Evolutionary conservation across 441 rosid species (phyloP), one percentile per base, ranked within the genome.

Genomic region (Codiaeum variegatum): DNA sequence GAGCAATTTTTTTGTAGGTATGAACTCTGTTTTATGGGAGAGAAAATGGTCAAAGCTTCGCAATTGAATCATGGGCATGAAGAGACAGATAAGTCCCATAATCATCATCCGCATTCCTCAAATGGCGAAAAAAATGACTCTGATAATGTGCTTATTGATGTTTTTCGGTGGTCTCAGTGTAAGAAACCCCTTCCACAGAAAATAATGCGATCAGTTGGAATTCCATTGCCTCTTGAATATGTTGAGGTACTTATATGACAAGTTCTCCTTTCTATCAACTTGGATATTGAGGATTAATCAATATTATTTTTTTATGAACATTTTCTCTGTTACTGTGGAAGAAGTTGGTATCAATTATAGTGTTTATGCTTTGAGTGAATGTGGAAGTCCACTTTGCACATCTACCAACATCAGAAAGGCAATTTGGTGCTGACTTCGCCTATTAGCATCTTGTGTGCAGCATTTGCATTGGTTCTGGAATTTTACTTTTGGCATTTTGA

Each of bases 151-250:
- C 72, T 90, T 75, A 75, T 90, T 5, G 98, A 93, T 73, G 90
- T 87, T 54, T 95, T 93, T 79, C 93, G 97, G 59, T 95, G 98
- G 97, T 91, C 99, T 47, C 87, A 85, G 19, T 95, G 98, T 69
- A 91, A 88, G 93, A 93, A 83, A 77, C 96, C 98, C 40, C 92
- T 95, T 60, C 94, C 95, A 5, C 94, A 95, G 82, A 90, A 87
- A 75, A 79, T 88, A 49, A 89, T 96, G 93, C 93, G 88, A 29
- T 87, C 97, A 4, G 81, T 93, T 2, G 99, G 99, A 73, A 85
- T 95, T 62, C 99, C 99, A 28, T 81, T 93, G 80, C 94, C 99
- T 29, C 85, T 82, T 4, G 98, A 91, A 15, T 85, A 89, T 74
- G 69, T 95, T 60, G 97, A 95, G 98, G 98, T 95, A 87, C n/a